Conservation (phyloP, 2,329 filamentous ascomycete species). For the Proliferodiscus dingleyae region DNA sequence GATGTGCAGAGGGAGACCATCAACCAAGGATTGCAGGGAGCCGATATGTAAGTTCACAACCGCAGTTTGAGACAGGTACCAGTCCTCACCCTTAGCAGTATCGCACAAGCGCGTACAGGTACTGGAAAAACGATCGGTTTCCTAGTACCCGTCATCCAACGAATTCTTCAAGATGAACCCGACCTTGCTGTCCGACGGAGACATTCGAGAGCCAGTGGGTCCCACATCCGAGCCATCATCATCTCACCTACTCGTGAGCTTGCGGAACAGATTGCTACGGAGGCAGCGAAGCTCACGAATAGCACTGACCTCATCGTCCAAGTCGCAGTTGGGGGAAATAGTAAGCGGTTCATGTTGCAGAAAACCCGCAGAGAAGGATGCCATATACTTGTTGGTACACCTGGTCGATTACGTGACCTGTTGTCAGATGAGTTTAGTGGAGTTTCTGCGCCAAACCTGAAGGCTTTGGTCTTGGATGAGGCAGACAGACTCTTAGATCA, state of each 20-base stretch:
- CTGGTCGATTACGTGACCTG: constrained; percentile 78
- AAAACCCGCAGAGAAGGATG: constrained; percentile 61
- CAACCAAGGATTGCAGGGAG: constrained; percentile 66
- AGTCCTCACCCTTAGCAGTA: constrained; percentile 41
- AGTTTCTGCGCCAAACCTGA: constrained; percentile 53
- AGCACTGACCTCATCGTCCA: constrained; percentile 47
- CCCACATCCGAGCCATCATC: constrained; percentile 66
- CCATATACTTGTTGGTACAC: constrained; percentile 85
- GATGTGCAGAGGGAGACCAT: constrained; percentile 86
- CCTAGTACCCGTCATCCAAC: constrained; percentile 79
- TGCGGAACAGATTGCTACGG: constrained; percentile 73
- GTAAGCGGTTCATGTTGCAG: constrained; percentile 49
- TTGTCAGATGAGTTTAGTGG: constrained; percentile 52
- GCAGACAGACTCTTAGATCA: constrained; percentile 98
- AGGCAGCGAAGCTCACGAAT: constrained; percentile 51
- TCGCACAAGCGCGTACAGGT: constrained; percentile 94
- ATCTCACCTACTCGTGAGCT: constrained; percentile 79
- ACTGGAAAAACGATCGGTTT: constrained; percentile 97
- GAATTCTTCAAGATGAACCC: constrained; percentile 61
- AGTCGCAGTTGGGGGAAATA: constrained; percentile 83
- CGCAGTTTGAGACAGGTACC: background rate
- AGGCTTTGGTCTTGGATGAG: constrained; percentile 91
- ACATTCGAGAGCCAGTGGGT: constrained; percentile 37
- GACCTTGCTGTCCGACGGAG: constrained; percentile 43
- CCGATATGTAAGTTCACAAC: constrained; percentile 30